A percentile compares a stretch with the other conserved stretches of the same genome.
These are phyloP conservation scores for Aspergillus sp. DNA, from an alignment of 2,329 filamentous ascomycete genomes.

Conservation along the genomic window DNA sequence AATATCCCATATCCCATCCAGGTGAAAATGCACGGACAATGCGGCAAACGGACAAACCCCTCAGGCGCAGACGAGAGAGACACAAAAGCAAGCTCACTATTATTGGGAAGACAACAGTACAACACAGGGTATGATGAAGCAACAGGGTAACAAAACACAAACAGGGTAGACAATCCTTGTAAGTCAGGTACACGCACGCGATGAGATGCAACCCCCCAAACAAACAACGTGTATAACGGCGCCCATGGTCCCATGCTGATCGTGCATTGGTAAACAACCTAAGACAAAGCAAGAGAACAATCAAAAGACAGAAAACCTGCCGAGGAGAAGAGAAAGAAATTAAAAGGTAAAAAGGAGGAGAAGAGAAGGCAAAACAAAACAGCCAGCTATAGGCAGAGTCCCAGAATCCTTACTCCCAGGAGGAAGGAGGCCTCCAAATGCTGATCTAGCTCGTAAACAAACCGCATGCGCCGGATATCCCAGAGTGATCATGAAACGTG, in stretches of 20 bases:
- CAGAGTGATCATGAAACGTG: conserved; percentile 43
- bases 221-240: conserved; percentile 24
- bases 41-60: background rate
- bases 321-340: conserved; percentile 18
- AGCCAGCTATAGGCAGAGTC: conserved; percentile 24
- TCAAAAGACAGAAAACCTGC: conserved; percentile 13
- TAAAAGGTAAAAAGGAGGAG: conserved; percentile 9
- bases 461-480: conserved; percentile 40
- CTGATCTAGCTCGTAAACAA: conserved; percentile 37
- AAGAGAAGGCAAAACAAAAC: conserved; percentile 14
- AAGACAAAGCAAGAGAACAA: conserved; percentile 18
- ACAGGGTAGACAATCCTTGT: background rate
- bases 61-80: conserved; percentile 5
- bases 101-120: conserved; percentile 17
- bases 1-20: background rate
- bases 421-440: conserved; percentile 39
- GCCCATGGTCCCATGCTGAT: conserved; percentile 33
- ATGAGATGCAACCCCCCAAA: conserved; percentile 32
- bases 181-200: conserved; percentile 13
- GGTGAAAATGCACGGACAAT: background rate
- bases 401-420: conserved; percentile 36
- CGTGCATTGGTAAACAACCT: conserved; percentile 17
- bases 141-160: conserved; percentile 7
- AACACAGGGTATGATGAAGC: conserved; percentile 35
- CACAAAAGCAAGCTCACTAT: conserved; percentile 8